phyloP scores from a whole-genome alignment of 139 green algal genomes.

The Picochlorum sp. region DNA sequence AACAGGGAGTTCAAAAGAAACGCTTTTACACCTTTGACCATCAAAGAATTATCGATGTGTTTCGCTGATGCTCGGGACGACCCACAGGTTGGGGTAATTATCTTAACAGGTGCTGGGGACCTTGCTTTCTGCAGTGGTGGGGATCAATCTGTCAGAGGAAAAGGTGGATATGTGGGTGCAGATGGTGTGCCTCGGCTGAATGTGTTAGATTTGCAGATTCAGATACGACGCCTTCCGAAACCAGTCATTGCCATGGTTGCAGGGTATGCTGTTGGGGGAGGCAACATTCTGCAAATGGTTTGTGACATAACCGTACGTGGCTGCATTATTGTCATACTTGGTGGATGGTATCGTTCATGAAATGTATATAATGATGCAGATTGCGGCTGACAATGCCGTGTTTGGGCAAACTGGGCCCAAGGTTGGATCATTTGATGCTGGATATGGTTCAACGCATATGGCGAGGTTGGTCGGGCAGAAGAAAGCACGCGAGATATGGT shows the following conservation, averaged over 20 bases:
- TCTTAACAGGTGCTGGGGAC: conserved; percentile 78
- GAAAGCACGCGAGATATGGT: conserved; percentile 96
- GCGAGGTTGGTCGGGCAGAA: conserved; percentile 88
- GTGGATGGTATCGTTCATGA: not conserved
- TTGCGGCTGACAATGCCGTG: conserved; percentile 95
- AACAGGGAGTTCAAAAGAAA: conserved; percentile 89
- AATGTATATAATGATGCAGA: conserved; percentile 33
- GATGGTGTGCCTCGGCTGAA: conserved; percentile 84
- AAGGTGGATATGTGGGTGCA: conserved; percentile 85
- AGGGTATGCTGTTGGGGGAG: conserved; percentile 93
- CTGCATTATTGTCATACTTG: not conserved
- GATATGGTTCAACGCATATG: conserved; percentile 93
- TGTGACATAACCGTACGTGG: conserved; percentile 85
- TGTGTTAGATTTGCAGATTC: conserved; percentile 92
- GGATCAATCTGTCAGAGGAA: conserved; percentile 84
- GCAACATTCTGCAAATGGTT: conserved; percentile 97
- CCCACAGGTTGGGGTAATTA: conserved; percentile 76
- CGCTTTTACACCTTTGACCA: conserved; percentile 89
- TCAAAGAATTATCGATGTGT: conserved; percentile 81
- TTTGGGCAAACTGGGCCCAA: conserved; percentile 98
- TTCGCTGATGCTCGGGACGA: conserved; percentile 87
- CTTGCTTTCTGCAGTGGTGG: conserved; percentile 94
- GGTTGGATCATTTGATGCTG: conserved; percentile 92
- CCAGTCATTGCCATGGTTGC: conserved; percentile 92
- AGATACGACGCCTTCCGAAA: conserved; percentile 90